Conservation (phyloP, 2,329 filamentous ascomycete species). For the Juglanconis oblonga region DNA sequence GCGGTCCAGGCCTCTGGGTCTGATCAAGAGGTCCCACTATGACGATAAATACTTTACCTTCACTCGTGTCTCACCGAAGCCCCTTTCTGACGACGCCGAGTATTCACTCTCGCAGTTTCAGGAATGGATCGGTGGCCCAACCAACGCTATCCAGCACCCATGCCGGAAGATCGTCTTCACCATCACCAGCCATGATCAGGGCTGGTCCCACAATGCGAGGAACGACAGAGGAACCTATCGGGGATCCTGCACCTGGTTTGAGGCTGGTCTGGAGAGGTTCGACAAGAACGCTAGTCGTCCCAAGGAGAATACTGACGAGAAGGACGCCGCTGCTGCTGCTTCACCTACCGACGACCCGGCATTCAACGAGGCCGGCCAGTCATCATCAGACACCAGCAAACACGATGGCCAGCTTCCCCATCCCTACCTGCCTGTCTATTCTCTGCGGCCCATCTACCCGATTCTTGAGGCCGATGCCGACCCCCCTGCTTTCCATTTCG, state of each 20-base stretch:
- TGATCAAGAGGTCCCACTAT: conserved; percentile 29
- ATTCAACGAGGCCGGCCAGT: too few relatives aligned
- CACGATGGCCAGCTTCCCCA: not conserved
- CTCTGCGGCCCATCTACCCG: conserved; percentile 20
- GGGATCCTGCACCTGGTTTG: conserved; percentile 61
- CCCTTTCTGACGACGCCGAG: conserved; percentile 23
- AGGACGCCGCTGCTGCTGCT: not conserved
- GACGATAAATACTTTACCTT: conserved; percentile 21
- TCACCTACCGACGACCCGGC: too few relatives aligned
- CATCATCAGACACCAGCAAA: too few relatives aligned
- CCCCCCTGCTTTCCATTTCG: conserved; percentile 34
- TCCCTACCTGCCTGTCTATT: conserved; percentile 23
- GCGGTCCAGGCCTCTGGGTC: conserved; percentile 39
- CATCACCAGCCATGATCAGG: conserved; percentile 56
- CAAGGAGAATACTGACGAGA: not conserved
- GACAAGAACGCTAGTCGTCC: conserved; percentile 28
- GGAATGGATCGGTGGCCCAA: conserved; percentile 36
- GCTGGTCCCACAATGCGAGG: conserved; percentile 34
- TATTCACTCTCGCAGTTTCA: conserved; percentile 32
- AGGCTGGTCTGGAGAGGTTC: conserved; percentile 57
- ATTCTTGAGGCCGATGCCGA: conserved; percentile 10
- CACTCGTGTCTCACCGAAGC: conserved; percentile 11
- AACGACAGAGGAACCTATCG: conserved; percentile 37
- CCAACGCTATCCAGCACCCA: conserved; percentile 42
- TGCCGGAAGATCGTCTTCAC: conserved; percentile 62